These are phyloP conservation scores for Pisolithus marmoratus DNA, from an alignment of 768 basidiomycete species.

Conservation along the genomic window DNA sequence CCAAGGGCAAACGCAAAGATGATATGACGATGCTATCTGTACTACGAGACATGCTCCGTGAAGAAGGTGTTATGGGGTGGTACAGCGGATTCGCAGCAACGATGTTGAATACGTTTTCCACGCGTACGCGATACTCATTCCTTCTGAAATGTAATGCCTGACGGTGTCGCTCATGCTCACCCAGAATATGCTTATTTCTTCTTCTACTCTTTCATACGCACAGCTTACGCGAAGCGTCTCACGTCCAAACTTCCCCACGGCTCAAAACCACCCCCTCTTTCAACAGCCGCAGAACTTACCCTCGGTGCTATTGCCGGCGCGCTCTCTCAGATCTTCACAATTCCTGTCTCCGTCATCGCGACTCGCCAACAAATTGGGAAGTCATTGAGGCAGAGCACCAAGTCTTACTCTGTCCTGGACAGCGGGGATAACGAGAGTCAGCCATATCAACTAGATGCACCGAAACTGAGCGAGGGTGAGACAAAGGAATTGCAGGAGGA, in stretches of 20 bases:
- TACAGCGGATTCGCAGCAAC: constrained; percentile 94
- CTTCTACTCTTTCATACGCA: constrained; percentile 92
- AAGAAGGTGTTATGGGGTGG: constrained; percentile 77
- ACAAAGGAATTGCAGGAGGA: constrained; percentile 18
- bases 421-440: neutral
- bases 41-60: constrained; percentile 63
- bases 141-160: neutral
- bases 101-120: constrained; percentile 97
- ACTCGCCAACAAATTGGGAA: constrained; percentile 91
- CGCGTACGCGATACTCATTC: constrained; percentile 56
- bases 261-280: constrained; percentile 55
- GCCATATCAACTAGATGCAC: neutral
- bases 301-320: constrained; percentile 91
- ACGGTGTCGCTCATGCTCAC: neutral
- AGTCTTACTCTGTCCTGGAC: neutral
- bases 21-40: constrained; percentile 55
- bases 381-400: constrained; percentile 10
- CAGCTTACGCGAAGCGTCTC: constrained; percentile 71
- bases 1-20: constrained; percentile 47
- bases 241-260: constrained; percentile 53
- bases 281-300: constrained; percentile 74
- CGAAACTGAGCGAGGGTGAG: neutral
- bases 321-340: constrained; percentile 95
- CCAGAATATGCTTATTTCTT: constrained; percentile 99
- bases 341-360: constrained; percentile 95